These are phyloP conservation scores for Vanderwaltozyma tropicalis DNA, from an alignment of 805 yeast genomes.

Conservation along the genomic window DNA sequence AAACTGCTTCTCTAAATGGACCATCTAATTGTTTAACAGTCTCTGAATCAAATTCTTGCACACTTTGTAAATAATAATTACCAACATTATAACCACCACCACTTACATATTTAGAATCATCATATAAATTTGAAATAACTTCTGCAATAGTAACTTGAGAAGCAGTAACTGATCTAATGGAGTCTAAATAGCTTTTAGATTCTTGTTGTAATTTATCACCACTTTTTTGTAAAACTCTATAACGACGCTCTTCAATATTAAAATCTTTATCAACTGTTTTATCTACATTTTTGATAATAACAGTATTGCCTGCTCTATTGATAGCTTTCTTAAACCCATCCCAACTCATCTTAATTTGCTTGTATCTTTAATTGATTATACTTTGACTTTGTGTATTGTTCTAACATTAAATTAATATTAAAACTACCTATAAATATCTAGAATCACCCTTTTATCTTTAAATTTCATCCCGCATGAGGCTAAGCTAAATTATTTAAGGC, in stretches of 20 bases:
- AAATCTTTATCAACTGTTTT: slow-evolving; percentile 71
- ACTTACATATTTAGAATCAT: slow-evolving; percentile 47
- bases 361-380: too few species aligned
- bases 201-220: slow-evolving; percentile 64
- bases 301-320: slow-evolving; percentile 81
- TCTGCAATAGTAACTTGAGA: slow-evolving; percentile 79
- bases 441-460: too few species aligned
- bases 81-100: slow-evolving; percentile 53
- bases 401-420: too few species aligned
- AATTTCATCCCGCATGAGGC: too few species aligned
- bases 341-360: slow-evolving; percentile 80
- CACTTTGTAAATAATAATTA: slow-evolving; percentile 57
- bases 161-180: slow-evolving; percentile 73
- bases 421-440: too few species aligned
- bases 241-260: slow-evolving; percentile 86
- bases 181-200: slow-evolving; percentile 69
- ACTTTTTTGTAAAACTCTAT: slow-evolving; percentile 56
- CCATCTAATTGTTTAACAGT: slow-evolving; percentile 76
- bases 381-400: too few species aligned
- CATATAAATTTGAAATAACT: slow-evolving; percentile 66
- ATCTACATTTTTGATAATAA: slow-evolving; percentile 49
- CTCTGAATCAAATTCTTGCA: slow-evolving; percentile 66
- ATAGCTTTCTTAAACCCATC: slow-evolving; percentile 94
- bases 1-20: slow-evolving; percentile 72
- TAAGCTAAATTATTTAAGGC: too few species aligned